Evolutionary conservation across 805 yeast species (phyloP), one percentile per base, ranked within the genome.

Genomic region (Blastobotrys mokoenaii): DNA sequence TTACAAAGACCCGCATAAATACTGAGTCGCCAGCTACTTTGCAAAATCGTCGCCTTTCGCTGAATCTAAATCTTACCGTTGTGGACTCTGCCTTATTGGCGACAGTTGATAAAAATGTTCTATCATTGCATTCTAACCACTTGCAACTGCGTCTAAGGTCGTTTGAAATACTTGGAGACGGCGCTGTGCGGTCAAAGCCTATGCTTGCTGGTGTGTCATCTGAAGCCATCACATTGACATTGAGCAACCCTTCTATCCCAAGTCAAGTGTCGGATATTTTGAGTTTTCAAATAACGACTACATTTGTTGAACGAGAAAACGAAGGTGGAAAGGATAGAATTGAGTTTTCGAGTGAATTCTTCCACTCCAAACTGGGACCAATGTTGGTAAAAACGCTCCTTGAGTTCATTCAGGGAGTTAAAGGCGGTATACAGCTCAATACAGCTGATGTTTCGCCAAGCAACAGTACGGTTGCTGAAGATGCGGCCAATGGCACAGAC

Each of bases 331-430:
- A 27, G 22, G 45, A 40, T 18, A 27, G 43, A 7, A 33, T 51
- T 17, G 45, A 51, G 15, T 38, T 46, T 11, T 40, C 41, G 5
- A 52, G 55, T 36, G 51, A 53, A 22, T 50, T 45, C 29, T 38
- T 47, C n/a, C 35, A 41, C 3, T 37, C 54, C 8, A 50, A 51
- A 3, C 36, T 53, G 8, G 54, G 52, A 31, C 59, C 59, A 0
- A 34, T 16, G 38, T 16, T 40, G 20, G 25, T 34, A 11, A 41
- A 43, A 40, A 15, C 35, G 48, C 5, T 45, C 25, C 35, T 34
- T 17, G 22, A 15, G 10, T 7, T 25, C 14, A n/a, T 20, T 12
- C n/a, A 14, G 10, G 27, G n/a, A 11, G 12, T 17, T 6, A 10
- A 14, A 14, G 12, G 20, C 12, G 16, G 7, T 3, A 6, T n/a